Evolutionary conservation across 1,139 yeast genomes (phyloP).

Genomic region (Nakaseomyces glabratus): DNA sequence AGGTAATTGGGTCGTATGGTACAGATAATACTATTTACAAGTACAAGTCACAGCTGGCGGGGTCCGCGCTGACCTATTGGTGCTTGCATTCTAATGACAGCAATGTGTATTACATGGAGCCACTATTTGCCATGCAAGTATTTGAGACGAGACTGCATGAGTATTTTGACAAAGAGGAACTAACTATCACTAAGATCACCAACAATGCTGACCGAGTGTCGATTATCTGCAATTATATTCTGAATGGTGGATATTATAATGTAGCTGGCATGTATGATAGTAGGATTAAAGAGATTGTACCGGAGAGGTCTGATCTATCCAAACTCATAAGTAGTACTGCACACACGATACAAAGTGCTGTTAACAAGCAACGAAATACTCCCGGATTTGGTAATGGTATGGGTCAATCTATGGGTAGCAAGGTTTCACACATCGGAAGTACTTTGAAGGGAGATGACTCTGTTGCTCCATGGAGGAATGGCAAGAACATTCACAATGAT

Average conservation of each 20-base stretch:
- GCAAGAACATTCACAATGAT: conserved; percentile 49
- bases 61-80: too few relatives aligned
- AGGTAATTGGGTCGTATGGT: too few relatives aligned
- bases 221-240: conserved; percentile 35
- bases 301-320: conserved; percentile 41
- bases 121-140: conserved; percentile 18
- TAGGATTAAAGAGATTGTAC: conserved; percentile 59
- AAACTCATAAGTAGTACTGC: conserved; percentile 37
- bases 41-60: too few relatives aligned
- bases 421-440: neutral
- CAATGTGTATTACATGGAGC: conserved; percentile 13
- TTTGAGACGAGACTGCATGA: conserved; percentile 21
- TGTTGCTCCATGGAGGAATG: conserved; percentile 64
- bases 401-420: neutral
- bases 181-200: conserved; percentile 20
- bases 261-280: conserved; percentile 44
- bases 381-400: neutral
- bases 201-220: conserved; percentile 28
- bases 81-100: too few relatives aligned
- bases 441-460: conserved; percentile 13
- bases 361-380: conserved; percentile 9
- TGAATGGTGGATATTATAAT: conserved; percentile 70
- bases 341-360: conserved; percentile 22
- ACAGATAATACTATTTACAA: too few relatives aligned
- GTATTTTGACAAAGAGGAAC: conserved; percentile 26